phyloP scores from a whole-genome alignment of 768 basidiomycete genomes.

The Amanita rubescens region DNA sequence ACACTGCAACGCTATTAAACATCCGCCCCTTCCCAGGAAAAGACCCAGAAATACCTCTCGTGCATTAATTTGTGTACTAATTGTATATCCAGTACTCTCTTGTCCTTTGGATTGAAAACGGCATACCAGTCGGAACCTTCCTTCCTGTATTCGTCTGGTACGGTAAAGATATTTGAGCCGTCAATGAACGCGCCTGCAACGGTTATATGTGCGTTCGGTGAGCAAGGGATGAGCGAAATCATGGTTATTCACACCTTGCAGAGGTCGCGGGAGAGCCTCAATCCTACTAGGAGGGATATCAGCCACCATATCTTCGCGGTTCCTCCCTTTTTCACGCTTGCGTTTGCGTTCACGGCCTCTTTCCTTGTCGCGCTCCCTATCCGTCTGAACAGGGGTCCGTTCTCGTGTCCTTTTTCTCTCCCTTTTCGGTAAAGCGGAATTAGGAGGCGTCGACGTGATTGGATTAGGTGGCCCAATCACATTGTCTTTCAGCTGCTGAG shows the following conservation, averaged over 20 bases:
- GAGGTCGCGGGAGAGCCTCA: conserved; percentile 9
- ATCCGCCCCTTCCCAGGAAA: not conserved
- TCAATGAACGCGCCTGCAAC: conserved; percentile 35
- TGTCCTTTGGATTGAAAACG: no score
- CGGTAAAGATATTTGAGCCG: conserved; percentile 28
- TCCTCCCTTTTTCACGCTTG: conserved; percentile 1
- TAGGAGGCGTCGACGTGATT: not conserved
- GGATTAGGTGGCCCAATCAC: not conserved
- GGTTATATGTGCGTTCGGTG: conserved; percentile 12
- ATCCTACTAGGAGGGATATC: conserved; percentile 5
- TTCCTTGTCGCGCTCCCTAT: conserved; percentile 1
- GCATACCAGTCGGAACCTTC: no score
- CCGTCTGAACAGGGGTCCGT: not conserved
- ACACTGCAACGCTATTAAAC: conserved; percentile 26
- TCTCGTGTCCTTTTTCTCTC: not conserved
- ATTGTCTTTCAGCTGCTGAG: not conserved
- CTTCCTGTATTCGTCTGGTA: conserved; percentile 53
- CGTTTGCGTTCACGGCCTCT: not conserved
- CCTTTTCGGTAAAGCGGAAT: not conserved
- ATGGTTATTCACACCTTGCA: not conserved
- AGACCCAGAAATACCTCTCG: conserved; percentile 56
- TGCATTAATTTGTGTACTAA: conserved; percentile 86
- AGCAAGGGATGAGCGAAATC: not conserved
- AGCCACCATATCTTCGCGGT: conserved; percentile 1
- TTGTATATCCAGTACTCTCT: conserved; percentile 69